phyloP scores from a whole-genome alignment of 2,329 filamentous ascomycete species.

The Paraphoma sp. region DNA sequence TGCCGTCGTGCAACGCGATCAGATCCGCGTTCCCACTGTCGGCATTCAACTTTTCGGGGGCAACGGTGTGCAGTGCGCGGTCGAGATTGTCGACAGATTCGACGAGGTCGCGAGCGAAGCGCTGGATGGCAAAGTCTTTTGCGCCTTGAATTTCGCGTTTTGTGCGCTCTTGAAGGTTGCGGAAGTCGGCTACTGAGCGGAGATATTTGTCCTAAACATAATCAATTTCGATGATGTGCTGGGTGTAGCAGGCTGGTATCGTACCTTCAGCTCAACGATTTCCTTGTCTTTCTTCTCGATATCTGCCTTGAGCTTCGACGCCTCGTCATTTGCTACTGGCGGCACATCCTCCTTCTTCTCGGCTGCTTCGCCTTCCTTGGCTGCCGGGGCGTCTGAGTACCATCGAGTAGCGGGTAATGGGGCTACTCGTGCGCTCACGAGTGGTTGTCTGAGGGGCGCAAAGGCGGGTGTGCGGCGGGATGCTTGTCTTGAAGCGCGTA shows the following conservation, averaged over 20 bases:
- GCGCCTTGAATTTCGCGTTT: constrained; percentile 87
- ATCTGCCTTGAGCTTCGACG: constrained; percentile 63
- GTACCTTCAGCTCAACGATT: constrained; percentile 83
- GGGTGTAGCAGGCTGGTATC: no score
- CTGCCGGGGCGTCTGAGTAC: constrained; percentile 57
- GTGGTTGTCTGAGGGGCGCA: constrained; percentile 42
- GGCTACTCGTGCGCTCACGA: constrained; percentile 38
- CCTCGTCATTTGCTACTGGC: constrained; percentile 28
- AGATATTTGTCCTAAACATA: constrained; percentile 83
- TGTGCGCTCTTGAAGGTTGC: constrained; percentile 95
- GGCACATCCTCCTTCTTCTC: constrained; percentile 56
- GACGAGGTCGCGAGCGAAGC: constrained; percentile 92
- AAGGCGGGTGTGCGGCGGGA: constrained; percentile 50
- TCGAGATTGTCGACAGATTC: constrained; percentile 98
- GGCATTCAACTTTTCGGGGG: constrained; percentile 72
- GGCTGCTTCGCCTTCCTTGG: constrained; percentile 48
- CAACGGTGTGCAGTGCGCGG: constrained; percentile 82
- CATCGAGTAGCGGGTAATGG: constrained; percentile 46
- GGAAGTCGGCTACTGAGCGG: constrained; percentile 93
- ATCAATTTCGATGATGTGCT: no score
- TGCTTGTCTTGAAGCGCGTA: constrained; percentile 55
- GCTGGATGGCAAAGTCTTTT: constrained; percentile 90
- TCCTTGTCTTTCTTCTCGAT: constrained; percentile 76
- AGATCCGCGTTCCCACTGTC: constrained; percentile 71
- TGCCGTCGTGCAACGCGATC: constrained; percentile 79